Evolutionary conservation across 768 basidiomycete genomes (phyloP).

Genomic region (Psilocybe azurescens): DNA sequence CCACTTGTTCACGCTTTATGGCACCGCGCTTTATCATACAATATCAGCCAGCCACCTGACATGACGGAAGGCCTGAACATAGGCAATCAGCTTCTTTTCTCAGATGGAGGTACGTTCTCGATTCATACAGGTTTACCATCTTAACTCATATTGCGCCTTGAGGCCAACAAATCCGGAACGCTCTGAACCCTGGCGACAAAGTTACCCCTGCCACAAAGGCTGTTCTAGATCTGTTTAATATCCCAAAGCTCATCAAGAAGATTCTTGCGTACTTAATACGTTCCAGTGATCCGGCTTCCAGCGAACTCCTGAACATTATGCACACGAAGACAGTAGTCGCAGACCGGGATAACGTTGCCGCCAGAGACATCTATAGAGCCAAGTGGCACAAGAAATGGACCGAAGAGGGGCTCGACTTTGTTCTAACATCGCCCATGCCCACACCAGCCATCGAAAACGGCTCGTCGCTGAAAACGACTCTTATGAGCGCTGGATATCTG

Average conservation of each 20-base stretch:
- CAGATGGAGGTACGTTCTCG: slow-evolving; percentile 53
- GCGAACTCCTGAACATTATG: slow-evolving; percentile 43
- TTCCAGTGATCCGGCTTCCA: slow-evolving; percentile 40
- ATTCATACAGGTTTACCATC: slow-evolving; percentile 11
- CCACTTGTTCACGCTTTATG: not conserved
- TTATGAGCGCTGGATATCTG: slow-evolving; percentile 66
- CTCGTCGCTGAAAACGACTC: slow-evolving; percentile 54
- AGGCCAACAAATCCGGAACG: slow-evolving; percentile 51
- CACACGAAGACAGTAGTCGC: slow-evolving; percentile 55
- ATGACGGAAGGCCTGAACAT: slow-evolving; percentile 54
- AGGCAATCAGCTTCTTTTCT: slow-evolving; percentile 59
- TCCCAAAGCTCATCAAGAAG: slow-evolving; percentile 48
- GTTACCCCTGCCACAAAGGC: slow-evolving; percentile 35
- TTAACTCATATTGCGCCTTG: slow-evolving; percentile 8
- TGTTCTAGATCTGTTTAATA: slow-evolving; percentile 37
- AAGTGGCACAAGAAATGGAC: slow-evolving; percentile 53
- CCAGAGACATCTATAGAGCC: slow-evolving; percentile 48
- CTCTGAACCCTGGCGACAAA: slow-evolving; percentile 37
- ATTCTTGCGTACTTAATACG: slow-evolving; percentile 46
- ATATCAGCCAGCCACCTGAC: slow-evolving; percentile 46
- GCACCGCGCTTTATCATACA: not conserved
- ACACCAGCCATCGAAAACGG: slow-evolving; percentile 63
- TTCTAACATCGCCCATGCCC: slow-evolving; percentile 66
- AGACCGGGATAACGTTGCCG: slow-evolving; percentile 52
- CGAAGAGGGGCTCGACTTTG: slow-evolving; percentile 61